Evolutionary conservation across 768 basidiomycete genomes (phyloP), one percentile per base, ranked within the genome.

Genomic region (Lentinula lateritia): DNA sequence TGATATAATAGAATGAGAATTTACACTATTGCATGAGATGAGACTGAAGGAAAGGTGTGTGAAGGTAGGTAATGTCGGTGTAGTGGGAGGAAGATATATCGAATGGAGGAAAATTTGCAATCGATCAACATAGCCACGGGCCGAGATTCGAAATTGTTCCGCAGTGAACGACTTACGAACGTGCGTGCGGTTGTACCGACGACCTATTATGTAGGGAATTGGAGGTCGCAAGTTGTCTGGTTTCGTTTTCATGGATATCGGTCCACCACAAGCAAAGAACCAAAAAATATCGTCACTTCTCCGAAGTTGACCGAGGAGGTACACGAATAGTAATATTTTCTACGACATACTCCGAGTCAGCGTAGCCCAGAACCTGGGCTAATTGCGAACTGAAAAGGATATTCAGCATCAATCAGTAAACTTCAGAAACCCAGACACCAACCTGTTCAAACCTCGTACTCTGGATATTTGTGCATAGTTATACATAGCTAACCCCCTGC

Each of bases 301-400:
- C 23, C n/a, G 18, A 2, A 45, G 34, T n/a, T 23, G 45, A 12
- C 9, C 18, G 15, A 50, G 85, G 82, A 10, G 81, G 78, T 45
- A 84, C 70, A 58, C 88, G 81, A 57, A 96, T 89, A 2, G 92
- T 93, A 67, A 97, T 88, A 68, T 95, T 93, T 70, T 98, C 97
- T 6, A 96, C 95, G 52, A 98, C 95, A 75, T 98, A 92, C 72
- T 98, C 97, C 32, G 93, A 91, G 70, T 99, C 97, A 13, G 91
- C 92, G 72, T 99, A 98, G 2, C 95, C 96, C 52, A 99, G 73
- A 6, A 95, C 68, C 62, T 87, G 83, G 8, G 88, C 77, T 42
- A 99, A 85, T 56, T 90, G 82, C 1, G 92, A 88, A 66, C 96
- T 98, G 70, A 6, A 58, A 10, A 63, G 55, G 61, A 36, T 34